These are phyloP conservation scores for Penicillium diatomitis DNA, from an alignment of 495 filamentous ascomycete species.

Conservation along the genomic window DNA sequence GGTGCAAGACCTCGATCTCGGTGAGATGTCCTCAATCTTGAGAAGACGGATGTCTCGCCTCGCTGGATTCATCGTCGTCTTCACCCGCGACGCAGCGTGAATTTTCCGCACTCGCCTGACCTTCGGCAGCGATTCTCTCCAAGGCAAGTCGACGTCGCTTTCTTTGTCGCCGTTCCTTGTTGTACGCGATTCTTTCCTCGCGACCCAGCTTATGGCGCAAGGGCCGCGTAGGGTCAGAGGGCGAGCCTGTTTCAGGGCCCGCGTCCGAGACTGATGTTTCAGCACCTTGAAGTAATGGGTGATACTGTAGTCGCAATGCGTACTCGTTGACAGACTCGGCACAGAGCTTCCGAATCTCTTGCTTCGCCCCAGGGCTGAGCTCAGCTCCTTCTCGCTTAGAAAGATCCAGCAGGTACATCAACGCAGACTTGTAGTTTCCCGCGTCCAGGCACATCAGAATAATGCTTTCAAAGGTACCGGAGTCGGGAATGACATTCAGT, in stretches of 20 bases:
- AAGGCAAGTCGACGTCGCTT: neutral
- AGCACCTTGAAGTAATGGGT: constrained; percentile 16
- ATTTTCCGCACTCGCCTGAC: neutral
- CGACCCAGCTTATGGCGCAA: neutral
- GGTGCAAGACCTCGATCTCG: too few species aligned
- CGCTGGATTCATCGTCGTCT: too few species aligned
- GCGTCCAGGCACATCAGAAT: constrained; percentile 53
- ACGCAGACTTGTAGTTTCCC: constrained; percentile 29
- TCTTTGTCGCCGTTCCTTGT: neutral
- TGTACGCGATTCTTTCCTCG: neutral
- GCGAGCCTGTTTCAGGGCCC: neutral
- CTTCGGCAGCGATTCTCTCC: neutral
- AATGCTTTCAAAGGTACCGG: constrained; percentile 57
- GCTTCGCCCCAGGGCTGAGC: constrained; percentile 13
- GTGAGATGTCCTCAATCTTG: too few species aligned
- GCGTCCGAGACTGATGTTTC: neutral
- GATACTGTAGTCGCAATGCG: constrained; percentile 22
- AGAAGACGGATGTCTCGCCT: too few species aligned
- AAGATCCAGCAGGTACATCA: constrained; percentile 33
- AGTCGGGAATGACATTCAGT: constrained; percentile 49
- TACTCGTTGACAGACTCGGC: constrained; percentile 18
- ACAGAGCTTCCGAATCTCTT: constrained; percentile 24
- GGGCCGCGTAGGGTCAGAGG: neutral
- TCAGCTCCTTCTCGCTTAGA: constrained; percentile 13
- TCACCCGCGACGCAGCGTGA: too few species aligned